A percentile compares a stretch with the other conserved stretches of the same genome.
Evolutionary conservation across 441 rosid species (phyloP).

Genomic region (Jatropha multifida): DNA sequence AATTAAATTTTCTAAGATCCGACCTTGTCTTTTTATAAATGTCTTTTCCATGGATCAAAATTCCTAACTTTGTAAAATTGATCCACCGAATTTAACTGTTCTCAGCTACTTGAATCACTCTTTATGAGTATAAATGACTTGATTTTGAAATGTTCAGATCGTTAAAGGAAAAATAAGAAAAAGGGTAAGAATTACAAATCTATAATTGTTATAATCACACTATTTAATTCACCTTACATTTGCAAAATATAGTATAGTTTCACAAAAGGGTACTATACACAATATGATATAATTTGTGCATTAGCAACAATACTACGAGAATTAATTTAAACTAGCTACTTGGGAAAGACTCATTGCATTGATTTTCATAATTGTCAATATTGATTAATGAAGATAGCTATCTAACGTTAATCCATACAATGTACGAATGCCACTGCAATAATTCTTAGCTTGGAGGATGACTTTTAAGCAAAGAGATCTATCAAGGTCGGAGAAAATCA

Average conservation of each 20-base stretch:
- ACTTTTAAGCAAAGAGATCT: conserved; percentile 18
- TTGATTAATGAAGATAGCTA: neutral
- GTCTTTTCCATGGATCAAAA: no score
- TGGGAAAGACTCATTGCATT: neutral
- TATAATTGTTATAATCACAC: no score
- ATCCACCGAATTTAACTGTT: no score
- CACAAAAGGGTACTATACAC: neutral
- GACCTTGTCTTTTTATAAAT: no score
- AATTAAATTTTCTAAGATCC: no score
- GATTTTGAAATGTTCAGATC: no score
- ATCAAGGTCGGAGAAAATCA: neutral
- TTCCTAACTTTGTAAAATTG: no score
- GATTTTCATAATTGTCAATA: neutral
- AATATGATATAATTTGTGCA: neutral
- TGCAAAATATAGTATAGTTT: neutral
- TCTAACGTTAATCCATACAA: neutral
- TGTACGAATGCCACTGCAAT: neutral
- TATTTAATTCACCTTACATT: no score
- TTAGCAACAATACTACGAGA: neutral
- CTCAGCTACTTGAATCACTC: no score
- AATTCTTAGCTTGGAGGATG: neutral
- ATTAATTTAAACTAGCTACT: neutral
- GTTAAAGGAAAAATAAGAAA: no score
- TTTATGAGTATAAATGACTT: no score
- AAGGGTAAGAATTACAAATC: no score